These are phyloP conservation scores for Vitrella brassicaformis DNA, from an alignment of 73 alveolate genomes.

Conservation along the genomic window DNA sequence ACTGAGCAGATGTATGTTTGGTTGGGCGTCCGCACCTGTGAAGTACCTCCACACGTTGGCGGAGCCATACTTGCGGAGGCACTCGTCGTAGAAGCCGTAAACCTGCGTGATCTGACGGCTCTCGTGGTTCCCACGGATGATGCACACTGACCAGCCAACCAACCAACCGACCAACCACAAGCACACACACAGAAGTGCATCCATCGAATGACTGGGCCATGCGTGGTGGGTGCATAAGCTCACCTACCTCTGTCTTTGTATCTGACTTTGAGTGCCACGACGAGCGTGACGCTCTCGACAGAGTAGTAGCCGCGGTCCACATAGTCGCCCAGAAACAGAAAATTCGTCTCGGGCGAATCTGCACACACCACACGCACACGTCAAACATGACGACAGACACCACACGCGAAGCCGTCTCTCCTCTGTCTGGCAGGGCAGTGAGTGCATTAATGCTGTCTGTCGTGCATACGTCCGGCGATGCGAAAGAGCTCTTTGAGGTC, in stretches of 20 bases:
- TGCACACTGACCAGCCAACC: too few relatives aligned
- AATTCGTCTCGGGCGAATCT: slow-evolving; percentile 76
- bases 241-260: slow-evolving; percentile 45
- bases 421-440: not conserved
- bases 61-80: slow-evolving; percentile 67
- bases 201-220: too few relatives aligned
- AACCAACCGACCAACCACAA: too few relatives aligned
- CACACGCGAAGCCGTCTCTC: not conserved
- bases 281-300: slow-evolving; percentile 50
- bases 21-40: too few relatives aligned
- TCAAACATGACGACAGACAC: too few relatives aligned
- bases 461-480: slow-evolving; percentile 48
- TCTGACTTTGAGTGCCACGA: slow-evolving; percentile 52
- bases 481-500: slow-evolving; percentile 72
- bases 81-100: slow-evolving; percentile 84
- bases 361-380: too few relatives aligned
- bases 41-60: slow-evolving; percentile 64
- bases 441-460: not conserved
- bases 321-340: slow-evolving; percentile 52
- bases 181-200: too few relatives aligned
- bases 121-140: slow-evolving; percentile 63
- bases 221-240: too few relatives aligned
- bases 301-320: slow-evolving; percentile 57
- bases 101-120: slow-evolving; percentile 57
- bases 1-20: too few relatives aligned